Percentiles rank a stretch among this genome's conserved stretches.
Evolutionary conservation across 805 yeast species (phyloP).

Genomic region (Teunomyces atbi): DNA sequence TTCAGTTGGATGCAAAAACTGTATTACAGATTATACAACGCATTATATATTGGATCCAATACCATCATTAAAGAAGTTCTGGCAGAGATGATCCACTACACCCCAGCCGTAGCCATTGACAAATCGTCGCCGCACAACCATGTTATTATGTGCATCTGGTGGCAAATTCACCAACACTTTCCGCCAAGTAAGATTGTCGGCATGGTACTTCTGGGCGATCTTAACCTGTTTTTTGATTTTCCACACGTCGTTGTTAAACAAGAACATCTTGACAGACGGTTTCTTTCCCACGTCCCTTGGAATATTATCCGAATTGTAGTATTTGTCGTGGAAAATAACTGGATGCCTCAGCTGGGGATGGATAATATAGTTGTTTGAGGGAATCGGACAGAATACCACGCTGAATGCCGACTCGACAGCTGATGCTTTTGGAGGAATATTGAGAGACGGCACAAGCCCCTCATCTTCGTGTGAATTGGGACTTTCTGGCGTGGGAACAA

Average conservation of each 20-base stretch:
- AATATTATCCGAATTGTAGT: constrained; percentile 30
- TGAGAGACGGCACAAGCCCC: constrained; percentile 16
- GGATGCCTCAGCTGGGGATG: constrained; percentile 34
- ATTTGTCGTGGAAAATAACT: constrained; percentile 44
- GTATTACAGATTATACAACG: neutral
- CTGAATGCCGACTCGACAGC: constrained; percentile 42
- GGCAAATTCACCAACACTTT: constrained; percentile 43
- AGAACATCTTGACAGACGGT: constrained; percentile 8
- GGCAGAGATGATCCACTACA: constrained; percentile 40
- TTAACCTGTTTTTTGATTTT: constrained; percentile 38
- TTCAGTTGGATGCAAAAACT: neutral
- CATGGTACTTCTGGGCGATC: constrained; percentile 43
- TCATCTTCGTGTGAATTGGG: neutral
- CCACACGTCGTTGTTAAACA: constrained; percentile 33
- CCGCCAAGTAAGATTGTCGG: constrained; percentile 39
- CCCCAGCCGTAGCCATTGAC: constrained; percentile 50
- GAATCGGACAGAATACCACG: constrained; percentile 39
- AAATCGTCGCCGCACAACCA: constrained; percentile 42
- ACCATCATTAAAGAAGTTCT: constrained; percentile 18
- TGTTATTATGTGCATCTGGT: constrained; percentile 48
- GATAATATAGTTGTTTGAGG: constrained; percentile 30
- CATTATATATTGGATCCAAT: neutral
- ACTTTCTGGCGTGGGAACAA: neutral
- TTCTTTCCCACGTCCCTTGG: constrained; percentile 18
- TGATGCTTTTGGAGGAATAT: constrained; percentile 46